Evolutionary conservation across 78 protist species (phyloP).

Genomic region (Dictyostelium brefeldianum): DNA sequence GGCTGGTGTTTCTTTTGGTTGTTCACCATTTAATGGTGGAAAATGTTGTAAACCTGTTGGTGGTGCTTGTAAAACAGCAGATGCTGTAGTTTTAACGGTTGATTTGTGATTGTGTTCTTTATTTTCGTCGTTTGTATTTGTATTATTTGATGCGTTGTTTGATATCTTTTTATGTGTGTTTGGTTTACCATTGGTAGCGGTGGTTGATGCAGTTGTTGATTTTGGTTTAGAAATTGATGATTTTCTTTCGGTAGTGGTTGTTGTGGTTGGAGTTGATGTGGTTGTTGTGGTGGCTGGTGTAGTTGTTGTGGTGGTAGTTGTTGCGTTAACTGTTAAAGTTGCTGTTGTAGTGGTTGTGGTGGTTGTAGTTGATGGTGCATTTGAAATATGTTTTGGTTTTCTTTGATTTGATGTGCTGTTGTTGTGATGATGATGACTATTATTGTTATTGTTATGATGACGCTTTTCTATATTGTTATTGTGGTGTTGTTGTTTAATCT

Average conservation of each 20-base stretch:
- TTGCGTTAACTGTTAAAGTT: neutral
- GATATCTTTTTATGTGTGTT: neutral
- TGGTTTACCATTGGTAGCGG: neutral
- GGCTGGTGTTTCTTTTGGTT: neutral
- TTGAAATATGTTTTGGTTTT: constrained; percentile 12
- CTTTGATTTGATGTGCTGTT: neutral
- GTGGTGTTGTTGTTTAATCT: neutral
- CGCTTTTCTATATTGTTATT: constrained; percentile 11
- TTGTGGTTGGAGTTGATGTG: neutral
- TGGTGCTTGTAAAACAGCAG: neutral
- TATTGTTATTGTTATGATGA: neutral
- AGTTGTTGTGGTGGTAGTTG: neutral
- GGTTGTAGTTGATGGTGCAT: neutral
- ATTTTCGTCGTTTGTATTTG: neutral
- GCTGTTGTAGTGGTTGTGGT: neutral
- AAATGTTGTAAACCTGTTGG: constrained; percentile 81
- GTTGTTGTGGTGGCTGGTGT: neutral
- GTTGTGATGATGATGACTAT: no score
- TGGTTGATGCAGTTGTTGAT: neutral
- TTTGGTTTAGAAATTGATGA: neutral
- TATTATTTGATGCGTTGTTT: neutral
- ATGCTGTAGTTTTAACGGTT: neutral
- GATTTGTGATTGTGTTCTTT: constrained; percentile 37
- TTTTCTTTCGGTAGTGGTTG: constrained; percentile 15
- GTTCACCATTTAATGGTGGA: constrained; percentile 62